phyloP scores from a whole-genome alignment of 108 stramenopile genomes.

The Nitzschia palea region DNA sequence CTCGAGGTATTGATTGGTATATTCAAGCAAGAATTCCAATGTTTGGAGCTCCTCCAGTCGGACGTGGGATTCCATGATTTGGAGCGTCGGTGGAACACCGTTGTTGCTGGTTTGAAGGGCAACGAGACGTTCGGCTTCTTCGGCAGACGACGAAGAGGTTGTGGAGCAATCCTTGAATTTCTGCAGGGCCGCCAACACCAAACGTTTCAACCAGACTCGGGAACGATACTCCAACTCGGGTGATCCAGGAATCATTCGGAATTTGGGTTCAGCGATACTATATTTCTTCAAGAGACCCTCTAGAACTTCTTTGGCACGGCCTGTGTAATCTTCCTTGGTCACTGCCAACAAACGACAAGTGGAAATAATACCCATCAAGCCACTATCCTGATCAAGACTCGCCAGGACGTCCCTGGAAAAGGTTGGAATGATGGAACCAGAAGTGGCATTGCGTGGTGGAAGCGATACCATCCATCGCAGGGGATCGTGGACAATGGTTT shows the following conservation, averaged over 20 bases:
- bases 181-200: neutral
- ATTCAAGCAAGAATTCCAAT: neutral
- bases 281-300: neutral
- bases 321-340: conserved; percentile 51
- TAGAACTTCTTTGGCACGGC: conserved; percentile 42
- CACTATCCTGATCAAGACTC: neutral
- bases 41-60: neutral
- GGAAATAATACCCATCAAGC: conserved; percentile 46
- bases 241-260: neutral
- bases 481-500: conserved; percentile 42
- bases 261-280: conserved; percentile 14
- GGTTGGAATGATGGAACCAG: neutral
- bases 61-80: neutral
- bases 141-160: neutral
- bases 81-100: neutral
- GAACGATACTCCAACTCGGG: conserved; percentile 8
- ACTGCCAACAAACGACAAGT: conserved; percentile 67
- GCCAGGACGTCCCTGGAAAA: neutral
- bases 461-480: conserved; percentile 53
- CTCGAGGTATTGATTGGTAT: neutral
- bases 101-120: neutral
- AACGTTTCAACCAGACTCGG: neutral
- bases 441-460: conserved; percentile 23
- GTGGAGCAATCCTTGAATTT: neutral
- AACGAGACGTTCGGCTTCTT: neutral